These are phyloP conservation scores for Candida parachauliodes DNA, from an alignment of 805 yeast species.

Conservation along the genomic window DNA sequence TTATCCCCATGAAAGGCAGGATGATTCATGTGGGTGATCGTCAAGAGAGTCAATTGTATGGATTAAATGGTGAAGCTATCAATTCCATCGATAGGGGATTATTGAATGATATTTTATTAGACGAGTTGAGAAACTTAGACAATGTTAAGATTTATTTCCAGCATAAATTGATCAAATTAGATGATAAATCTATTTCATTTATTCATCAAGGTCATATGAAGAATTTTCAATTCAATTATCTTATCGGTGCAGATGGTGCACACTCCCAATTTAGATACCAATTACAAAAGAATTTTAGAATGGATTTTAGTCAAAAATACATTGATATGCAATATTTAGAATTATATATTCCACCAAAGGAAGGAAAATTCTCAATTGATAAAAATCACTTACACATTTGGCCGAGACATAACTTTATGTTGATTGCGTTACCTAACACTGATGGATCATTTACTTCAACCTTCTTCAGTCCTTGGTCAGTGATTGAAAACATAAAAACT, in stretches of 20 bases:
- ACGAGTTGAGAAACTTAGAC: constrained; percentile 52
- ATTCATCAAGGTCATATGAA: constrained; percentile 13
- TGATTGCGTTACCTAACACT: constrained; percentile 80
- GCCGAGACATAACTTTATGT: constrained; percentile 86
- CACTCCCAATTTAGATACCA: constrained; percentile 69
- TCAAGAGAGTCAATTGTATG: constrained; percentile 70
- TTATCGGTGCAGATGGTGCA: constrained; percentile 86
- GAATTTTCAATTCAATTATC: constrained; percentile 45
- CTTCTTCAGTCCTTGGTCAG: constrained; percentile 75
- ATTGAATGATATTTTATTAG: constrained; percentile 61
- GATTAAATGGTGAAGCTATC: constrained; percentile 76
- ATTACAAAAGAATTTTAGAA: constrained; percentile 60
- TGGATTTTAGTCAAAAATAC: constrained; percentile 72
- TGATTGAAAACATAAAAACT: constrained; percentile 52
- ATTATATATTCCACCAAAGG: constrained; percentile 62
- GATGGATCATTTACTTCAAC: constrained; percentile 91
- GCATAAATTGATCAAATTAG: constrained; percentile 46
- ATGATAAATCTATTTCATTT: constrained; percentile 3
- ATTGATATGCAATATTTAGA: constrained; percentile 84
- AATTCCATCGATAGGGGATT: constrained; percentile 78
- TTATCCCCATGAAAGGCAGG: constrained; percentile 85
- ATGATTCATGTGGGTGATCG: constrained; percentile 75
- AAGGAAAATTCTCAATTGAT: constrained; percentile 50
- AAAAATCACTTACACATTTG: constrained; percentile 86
- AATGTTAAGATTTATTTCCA: constrained; percentile 48